Conservation (phyloP, 768 basidiomycete species). For the Psilocybe subaeruginosa region DNA sequence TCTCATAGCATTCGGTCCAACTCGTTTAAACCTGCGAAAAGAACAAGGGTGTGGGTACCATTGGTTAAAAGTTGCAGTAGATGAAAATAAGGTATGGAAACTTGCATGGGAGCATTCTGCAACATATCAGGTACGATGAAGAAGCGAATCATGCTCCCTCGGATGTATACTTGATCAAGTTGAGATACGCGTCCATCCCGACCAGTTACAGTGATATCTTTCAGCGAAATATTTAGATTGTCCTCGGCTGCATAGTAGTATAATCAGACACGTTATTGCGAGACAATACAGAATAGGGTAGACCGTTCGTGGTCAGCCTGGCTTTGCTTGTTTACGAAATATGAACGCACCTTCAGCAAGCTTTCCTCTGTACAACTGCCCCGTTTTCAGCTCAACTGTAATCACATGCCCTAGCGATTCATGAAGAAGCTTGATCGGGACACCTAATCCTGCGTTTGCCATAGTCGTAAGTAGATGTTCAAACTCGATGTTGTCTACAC, state of each 20-base stretch:
- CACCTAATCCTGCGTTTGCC: conserved; percentile 75
- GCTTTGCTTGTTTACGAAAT: conserved; percentile 1
- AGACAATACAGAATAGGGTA: conserved; percentile 14
- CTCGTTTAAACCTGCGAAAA: conserved; percentile 90
- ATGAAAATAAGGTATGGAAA: conserved; percentile 3
- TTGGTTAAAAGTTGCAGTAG: conserved; percentile 5
- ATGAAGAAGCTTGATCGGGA: conserved; percentile 95
- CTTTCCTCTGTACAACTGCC: conserved; percentile 96
- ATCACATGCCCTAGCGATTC: conserved; percentile 96
- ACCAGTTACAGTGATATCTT: conserved; percentile 96
- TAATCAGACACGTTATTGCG: conserved; percentile 16
- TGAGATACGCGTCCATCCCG: conserved; percentile 99
- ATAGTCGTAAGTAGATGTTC: conserved; percentile 33
- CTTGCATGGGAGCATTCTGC: conserved; percentile 96
- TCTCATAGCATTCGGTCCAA: conserved; percentile 97
- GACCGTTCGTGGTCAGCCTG: background rate
- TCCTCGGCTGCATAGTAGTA: conserved; percentile 78
- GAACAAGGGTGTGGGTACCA: conserved; percentile 9
- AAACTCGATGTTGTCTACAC: background rate
- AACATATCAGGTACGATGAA: conserved; percentile 99
- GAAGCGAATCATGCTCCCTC: conserved; percentile 97
- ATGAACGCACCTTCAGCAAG: conserved; percentile 83
- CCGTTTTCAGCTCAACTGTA: conserved; percentile 98
- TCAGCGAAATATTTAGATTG: conserved; percentile 94
- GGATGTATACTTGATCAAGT: conserved; percentile 97